Conservation (phyloP, 257 asterid genomes). For the Gentiana straminea region DNA sequence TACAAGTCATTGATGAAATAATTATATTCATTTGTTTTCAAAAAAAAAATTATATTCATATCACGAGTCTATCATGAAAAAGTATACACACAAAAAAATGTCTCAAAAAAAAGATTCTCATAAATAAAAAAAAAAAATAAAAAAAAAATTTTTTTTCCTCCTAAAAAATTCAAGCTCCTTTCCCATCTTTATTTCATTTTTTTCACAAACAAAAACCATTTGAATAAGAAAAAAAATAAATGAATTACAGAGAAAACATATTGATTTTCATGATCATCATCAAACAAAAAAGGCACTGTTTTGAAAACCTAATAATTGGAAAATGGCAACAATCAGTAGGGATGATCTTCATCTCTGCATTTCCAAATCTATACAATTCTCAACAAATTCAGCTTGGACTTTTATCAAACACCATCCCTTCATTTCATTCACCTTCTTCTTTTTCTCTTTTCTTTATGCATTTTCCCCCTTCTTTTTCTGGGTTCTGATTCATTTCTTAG, state of each 20-base stretch:
- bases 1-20: too few relatives aligned
- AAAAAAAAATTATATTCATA: conserved; percentile 1
- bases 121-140: too few relatives aligned
- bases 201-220: too few relatives aligned
- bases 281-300: not conserved
- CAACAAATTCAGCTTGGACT: conserved; percentile 17
- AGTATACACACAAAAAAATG: conserved; percentile 5
- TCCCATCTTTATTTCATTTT: too few relatives aligned
- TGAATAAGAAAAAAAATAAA: too few relatives aligned
- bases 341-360: conserved; percentile 32
- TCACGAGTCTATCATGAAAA: conserved; percentile 32
- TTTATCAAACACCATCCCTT: conserved; percentile 30
- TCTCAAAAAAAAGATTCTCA: not conserved
- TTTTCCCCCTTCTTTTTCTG: conserved; percentile 43
- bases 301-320: not conserved
- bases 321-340: conserved; percentile 37
- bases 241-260: too few relatives aligned
- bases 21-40: too few relatives aligned
- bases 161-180: too few relatives aligned
- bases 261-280: not conserved
- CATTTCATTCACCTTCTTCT: conserved; percentile 24
- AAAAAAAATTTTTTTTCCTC: too few relatives aligned
- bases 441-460: conserved; percentile 30
- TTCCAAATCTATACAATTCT: conserved; percentile 23
- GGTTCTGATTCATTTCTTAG: conserved; percentile 37